A percentile compares a stretch with the other conserved stretches of the same genome.
phyloP scores from a whole-genome alignment of 1,284 basidiomycete species.

The Sporisorium sorghi region DNA sequence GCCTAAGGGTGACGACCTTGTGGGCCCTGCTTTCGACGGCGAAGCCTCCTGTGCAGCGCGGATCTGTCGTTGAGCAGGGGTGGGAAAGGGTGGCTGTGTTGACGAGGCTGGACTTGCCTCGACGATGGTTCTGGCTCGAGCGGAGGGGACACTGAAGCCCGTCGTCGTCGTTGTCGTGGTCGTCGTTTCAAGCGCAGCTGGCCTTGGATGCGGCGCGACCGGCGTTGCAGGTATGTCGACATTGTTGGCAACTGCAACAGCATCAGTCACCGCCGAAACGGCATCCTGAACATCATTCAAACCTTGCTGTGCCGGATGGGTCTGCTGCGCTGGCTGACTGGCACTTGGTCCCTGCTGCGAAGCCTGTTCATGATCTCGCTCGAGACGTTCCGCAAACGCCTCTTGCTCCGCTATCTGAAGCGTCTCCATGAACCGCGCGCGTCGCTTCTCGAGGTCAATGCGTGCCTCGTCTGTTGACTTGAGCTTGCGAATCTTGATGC shows the following conservation, averaged over 20 bases:
- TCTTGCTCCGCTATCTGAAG: conserved; percentile 27
- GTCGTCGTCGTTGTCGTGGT: background rate
- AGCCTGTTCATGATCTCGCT: conserved; percentile 18
- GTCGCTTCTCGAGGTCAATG: conserved; percentile 29
- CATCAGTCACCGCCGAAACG: background rate
- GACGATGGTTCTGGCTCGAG: background rate
- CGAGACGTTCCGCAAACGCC: conserved; percentile 29
- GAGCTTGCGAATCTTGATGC: conserved; percentile 51
- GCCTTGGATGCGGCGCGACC: background rate
- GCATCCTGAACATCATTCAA: background rate
- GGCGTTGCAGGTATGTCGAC: background rate
- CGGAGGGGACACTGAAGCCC: background rate
- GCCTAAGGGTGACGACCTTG: conserved; percentile 8
- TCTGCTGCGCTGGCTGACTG: conserved; percentile 10
- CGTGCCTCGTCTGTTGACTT: conserved; percentile 38
- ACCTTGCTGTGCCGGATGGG: conserved; percentile 7
- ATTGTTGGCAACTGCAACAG: background rate
- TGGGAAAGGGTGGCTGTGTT: conserved; percentile 33
- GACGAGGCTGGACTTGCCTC: conserved; percentile 17
- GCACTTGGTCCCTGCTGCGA: background rate
- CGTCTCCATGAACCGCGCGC: conserved; percentile 27
- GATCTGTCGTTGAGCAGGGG: conserved; percentile 33
- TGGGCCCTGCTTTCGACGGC: conserved; percentile 8
- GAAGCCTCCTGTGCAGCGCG: conserved; percentile 27
- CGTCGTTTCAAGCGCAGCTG: background rate